Conservation (phyloP, 2,329 filamentous ascomycete species). For the Botryotinia globosa region DNA sequence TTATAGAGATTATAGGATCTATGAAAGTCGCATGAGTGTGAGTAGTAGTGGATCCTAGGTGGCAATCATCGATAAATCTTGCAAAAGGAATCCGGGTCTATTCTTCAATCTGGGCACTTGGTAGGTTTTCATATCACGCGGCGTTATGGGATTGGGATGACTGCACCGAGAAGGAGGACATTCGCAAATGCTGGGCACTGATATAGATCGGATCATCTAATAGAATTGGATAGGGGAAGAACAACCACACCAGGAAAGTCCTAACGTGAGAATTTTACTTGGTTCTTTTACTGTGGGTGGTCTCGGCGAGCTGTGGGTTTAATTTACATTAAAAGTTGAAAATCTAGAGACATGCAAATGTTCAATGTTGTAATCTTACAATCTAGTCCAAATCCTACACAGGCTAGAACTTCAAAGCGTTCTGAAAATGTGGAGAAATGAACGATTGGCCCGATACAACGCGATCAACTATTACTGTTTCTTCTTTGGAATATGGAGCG, state of each 20-base stretch:
- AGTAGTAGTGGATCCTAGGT: neutral
- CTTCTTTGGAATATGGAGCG: neutral
- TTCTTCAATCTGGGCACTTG: neutral
- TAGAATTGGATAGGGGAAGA: neutral
- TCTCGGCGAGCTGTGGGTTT: neutral
- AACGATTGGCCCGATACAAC: neutral
- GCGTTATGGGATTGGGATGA: neutral
- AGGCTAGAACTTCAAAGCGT: neutral
- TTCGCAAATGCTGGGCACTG: neutral
- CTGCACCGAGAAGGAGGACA: neutral
- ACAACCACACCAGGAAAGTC: too few species aligned
- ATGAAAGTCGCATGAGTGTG: neutral
- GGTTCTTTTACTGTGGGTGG: neutral
- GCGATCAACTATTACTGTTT: neutral
- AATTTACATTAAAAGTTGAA: neutral
- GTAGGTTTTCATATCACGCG: neutral
- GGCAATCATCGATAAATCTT: neutral
- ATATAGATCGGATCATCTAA: neutral
- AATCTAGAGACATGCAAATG: neutral
- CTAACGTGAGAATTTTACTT: neutral
- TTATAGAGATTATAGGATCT: neutral
- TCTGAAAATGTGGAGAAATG: neutral
- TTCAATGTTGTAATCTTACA: neutral
- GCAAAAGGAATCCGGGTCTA: neutral
- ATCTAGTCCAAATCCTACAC: neutral